A percentile compares a stretch with the other conserved stretches of the same genome.
Conservation (phyloP, 139 green algal genomes). For the Klebsormidium nitens region DNA sequence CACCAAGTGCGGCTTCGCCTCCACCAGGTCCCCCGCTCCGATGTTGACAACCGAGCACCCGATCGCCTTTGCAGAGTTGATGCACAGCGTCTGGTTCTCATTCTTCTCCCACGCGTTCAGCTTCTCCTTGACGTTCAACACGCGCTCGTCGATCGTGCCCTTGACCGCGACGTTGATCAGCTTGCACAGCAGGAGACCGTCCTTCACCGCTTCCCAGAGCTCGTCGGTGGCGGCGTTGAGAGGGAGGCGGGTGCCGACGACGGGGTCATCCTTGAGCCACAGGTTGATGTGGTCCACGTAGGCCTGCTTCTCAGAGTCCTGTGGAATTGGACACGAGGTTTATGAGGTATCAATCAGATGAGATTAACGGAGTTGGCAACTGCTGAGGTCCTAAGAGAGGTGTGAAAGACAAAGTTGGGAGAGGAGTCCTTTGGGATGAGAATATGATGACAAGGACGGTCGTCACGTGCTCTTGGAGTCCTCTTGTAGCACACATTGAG, state of each 20-base stretch:
- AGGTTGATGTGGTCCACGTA: slow-evolving; percentile 38
- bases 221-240: slow-evolving; percentile 4
- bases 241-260: slow-evolving; percentile 14
- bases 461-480: too few species aligned
- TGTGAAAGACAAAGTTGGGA: too few species aligned
- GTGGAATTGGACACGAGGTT: too few species aligned
- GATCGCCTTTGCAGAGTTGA: slow-evolving; percentile 35
- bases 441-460: too few species aligned
- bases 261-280: slow-evolving; percentile 10
- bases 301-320: slow-evolving; percentile 27
- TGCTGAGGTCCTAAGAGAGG: too few species aligned
- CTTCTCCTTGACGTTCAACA: slow-evolving; percentile 30
- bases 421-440: too few species aligned
- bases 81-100: slow-evolving; percentile 35
- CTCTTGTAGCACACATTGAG: too few species aligned
- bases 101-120: slow-evolving; percentile 21
- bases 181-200: slow-evolving; percentile 36
- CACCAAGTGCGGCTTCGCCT: slow-evolving; percentile 24
- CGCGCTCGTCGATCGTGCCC: slow-evolving; percentile 38
- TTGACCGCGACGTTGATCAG: slow-evolving; percentile 35
- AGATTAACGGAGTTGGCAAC: too few species aligned
- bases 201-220: slow-evolving; percentile 26
- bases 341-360: too few species aligned
- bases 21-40: slow-evolving; percentile 23
- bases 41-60: slow-evolving; percentile 41